These are phyloP conservation scores for Trametes sp. DNA, from an alignment of 1,284 basidiomycete genomes.

Conservation along the genomic window DNA sequence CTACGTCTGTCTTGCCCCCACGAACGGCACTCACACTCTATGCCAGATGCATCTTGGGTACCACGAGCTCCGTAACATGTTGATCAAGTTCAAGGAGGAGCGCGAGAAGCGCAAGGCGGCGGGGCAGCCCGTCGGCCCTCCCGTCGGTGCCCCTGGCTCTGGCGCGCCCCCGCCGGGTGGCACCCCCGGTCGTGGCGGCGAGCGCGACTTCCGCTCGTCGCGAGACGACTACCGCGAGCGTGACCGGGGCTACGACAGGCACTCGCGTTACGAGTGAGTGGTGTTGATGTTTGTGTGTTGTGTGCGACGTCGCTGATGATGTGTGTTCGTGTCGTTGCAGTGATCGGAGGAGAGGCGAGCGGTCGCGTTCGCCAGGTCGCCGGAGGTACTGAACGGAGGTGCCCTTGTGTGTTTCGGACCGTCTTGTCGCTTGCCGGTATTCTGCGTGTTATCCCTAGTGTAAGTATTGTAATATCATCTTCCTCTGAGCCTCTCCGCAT, in stretches of 20 bases:
- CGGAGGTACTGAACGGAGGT: constrained; percentile 62
- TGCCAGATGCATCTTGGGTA: constrained; percentile 99
- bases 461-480: constrained; percentile 28
- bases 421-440: constrained; percentile 1
- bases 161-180: constrained; percentile 35
- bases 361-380: constrained; percentile 79
- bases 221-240: constrained; percentile 71
- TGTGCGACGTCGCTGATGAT: constrained; percentile 22
- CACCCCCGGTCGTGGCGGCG: constrained; percentile 46
- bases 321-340: constrained; percentile 29
- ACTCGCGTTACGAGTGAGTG: constrained; percentile 81
- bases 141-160: constrained; percentile 41
- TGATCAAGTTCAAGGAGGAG: constrained; percentile 87
- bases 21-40: constrained; percentile 13
- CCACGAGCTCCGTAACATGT: constrained; percentile 95
- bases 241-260: constrained; percentile 75
- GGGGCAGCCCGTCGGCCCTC: constrained; percentile 52
- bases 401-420: constrained; percentile 5
- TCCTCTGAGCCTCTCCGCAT: neutral
- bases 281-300: constrained; percentile 18
- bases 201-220: constrained; percentile 61
- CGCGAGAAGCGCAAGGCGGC: constrained; percentile 80
- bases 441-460: constrained; percentile 25
- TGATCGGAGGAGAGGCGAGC: constrained; percentile 60
- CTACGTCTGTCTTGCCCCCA: neutral